Conservation (phyloP, 495 filamentous ascomycete species). For the Trichoderma reesei region DNA sequence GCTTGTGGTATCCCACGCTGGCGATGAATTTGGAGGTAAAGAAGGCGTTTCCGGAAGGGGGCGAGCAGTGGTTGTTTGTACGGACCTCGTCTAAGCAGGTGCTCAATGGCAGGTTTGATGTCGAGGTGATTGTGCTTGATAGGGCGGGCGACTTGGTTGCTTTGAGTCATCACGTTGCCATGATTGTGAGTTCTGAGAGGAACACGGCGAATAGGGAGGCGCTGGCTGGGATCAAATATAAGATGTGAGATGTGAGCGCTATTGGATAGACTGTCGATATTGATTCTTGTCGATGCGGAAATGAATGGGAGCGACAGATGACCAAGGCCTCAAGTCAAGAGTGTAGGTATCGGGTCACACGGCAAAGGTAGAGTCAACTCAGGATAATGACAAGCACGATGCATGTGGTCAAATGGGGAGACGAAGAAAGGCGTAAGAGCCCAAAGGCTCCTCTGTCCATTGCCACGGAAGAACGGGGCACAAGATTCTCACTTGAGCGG, state of each 20-base stretch:
- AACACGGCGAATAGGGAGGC: slow-evolving; percentile 14
- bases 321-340: too few relatives aligned
- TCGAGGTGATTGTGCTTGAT: slow-evolving; percentile 54
- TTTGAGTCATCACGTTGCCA: slow-evolving; percentile 50
- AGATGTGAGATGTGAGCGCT: too few relatives aligned
- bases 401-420: too few relatives aligned
- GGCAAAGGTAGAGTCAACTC: too few relatives aligned
- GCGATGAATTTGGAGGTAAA: slow-evolving; percentile 61
- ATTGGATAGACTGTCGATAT: background rate
- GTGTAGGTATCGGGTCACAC: too few relatives aligned
- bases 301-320: too few relatives aligned
- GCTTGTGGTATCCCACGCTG: slow-evolving; percentile 71
- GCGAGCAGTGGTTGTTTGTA: slow-evolving; percentile 56
- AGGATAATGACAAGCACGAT: too few relatives aligned
- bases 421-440: too few relatives aligned
- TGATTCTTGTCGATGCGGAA: background rate
- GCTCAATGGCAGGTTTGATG: slow-evolving; percentile 52
- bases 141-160: slow-evolving; percentile 48
- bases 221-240: too few relatives aligned
- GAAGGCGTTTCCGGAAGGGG: slow-evolving; percentile 45
- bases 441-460: too few relatives aligned
- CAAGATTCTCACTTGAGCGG: too few relatives aligned
- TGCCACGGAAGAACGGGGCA: too few relatives aligned
- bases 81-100: slow-evolving; percentile 49
- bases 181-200: slow-evolving; percentile 39